phyloP scores from a whole-genome alignment of 805 yeast species.

The Scheffersomyces coipomensis region DNA sequence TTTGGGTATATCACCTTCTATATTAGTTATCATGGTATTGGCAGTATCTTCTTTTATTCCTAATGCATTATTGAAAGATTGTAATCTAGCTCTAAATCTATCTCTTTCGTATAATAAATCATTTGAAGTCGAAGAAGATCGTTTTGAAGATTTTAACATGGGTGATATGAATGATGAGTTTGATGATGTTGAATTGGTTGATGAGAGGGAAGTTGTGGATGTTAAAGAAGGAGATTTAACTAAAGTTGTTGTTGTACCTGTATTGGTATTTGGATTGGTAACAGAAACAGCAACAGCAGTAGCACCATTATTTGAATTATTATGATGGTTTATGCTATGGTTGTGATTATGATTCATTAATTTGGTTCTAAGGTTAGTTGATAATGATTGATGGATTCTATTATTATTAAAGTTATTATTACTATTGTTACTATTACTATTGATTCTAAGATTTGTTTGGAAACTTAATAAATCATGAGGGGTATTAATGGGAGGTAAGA shows the following conservation, averaged over 20 bases:
- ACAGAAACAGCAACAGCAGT: not conserved
- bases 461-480: not conserved
- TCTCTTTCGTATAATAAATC: conserved; percentile 40
- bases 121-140: conserved; percentile 40
- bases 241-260: not conserved
- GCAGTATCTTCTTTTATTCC: conserved; percentile 3
- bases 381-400: not conserved
- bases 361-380: not conserved
- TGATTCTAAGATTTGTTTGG: too few relatives aligned
- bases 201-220: not conserved
- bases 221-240: not conserved
- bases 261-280: not conserved
- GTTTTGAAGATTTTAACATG: conserved; percentile 14
- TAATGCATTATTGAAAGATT: conserved; percentile 23
- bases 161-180: not conserved
- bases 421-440: too few relatives aligned
- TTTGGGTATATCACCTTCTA: not conserved
- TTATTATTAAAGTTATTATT: too few relatives aligned
- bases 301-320: not conserved
- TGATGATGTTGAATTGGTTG: conserved; percentile 1
- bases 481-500: not conserved
- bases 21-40: not conserved
- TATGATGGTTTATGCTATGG: not conserved
- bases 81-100: conserved; percentile 38
- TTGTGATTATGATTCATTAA: not conserved